Percentiles rank a stretch among this genome's conserved stretches.
phyloP scores from a whole-genome alignment of 768 basidiomycete species.

The Hirschioporus abietinus region DNA sequence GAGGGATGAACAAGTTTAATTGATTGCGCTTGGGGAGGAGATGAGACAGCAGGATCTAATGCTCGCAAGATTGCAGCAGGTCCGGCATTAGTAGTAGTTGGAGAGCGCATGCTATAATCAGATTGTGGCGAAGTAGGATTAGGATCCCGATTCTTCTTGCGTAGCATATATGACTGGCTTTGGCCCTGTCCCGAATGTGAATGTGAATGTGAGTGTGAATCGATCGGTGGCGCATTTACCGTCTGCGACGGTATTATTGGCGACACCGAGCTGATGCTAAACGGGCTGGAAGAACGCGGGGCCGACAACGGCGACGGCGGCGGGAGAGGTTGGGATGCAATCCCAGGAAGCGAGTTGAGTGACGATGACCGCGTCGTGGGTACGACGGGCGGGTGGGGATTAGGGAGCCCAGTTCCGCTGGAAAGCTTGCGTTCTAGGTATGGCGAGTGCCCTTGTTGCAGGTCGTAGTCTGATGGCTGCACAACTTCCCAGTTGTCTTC shows the following conservation, averaged over 20 bases:
- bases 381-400: conserved; percentile 21
- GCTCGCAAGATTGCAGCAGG: conserved; percentile 1
- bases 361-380: conserved; percentile 47
- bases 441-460: conserved; percentile 19
- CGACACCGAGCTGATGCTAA: conserved; percentile 6
- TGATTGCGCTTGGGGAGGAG: neutral
- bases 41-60: neutral
- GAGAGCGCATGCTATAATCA: neutral
- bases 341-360: conserved; percentile 41
- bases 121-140: neutral
- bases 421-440: conserved; percentile 19
- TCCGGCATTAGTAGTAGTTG: neutral
- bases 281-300: conserved; percentile 15
- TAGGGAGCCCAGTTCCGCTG: conserved; percentile 15
- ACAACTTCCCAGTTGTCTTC: conserved; percentile 48
- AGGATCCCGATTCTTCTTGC: neutral
- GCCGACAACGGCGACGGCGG: neutral
- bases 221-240: conserved; percentile 22
- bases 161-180: neutral
- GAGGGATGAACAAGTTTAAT: neutral
- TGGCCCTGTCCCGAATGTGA: conserved; percentile 23
- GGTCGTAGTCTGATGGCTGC: conserved; percentile 21
- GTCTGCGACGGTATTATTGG: conserved; percentile 13
- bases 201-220: conserved; percentile 24
- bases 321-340: conserved; percentile 34